Percentiles rank a stretch among this genome's conserved stretches.
Conservation (phyloP, 2,329 filamentous ascomycete species). For the Thielaviopsis ethacetica region DNA sequence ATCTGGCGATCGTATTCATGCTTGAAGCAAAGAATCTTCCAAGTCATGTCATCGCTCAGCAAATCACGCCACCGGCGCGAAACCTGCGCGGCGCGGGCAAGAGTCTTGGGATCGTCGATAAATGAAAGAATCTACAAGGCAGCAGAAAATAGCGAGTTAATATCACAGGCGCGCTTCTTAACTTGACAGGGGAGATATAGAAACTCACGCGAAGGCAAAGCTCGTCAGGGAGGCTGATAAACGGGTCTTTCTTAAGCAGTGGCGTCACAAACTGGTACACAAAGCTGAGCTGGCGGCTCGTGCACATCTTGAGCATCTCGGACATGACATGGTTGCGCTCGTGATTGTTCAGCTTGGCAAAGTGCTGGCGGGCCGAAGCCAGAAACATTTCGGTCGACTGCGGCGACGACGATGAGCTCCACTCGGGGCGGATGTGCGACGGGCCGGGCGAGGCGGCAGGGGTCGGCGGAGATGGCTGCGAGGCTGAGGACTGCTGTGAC, state of each 20-base stretch:
- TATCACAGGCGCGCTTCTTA: too few relatives aligned
- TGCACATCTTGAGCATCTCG: conserved; percentile 83
- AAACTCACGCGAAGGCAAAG: conserved; percentile 61
- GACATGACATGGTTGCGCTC: conserved; percentile 70
- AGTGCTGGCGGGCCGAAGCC: conserved; percentile 62
- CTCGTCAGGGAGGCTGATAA: conserved; percentile 81
- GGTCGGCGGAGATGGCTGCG: conserved; percentile 47
- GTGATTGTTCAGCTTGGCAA: conserved; percentile 57
- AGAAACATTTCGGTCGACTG: conserved; percentile 59
- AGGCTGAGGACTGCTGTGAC: conserved; percentile 32
- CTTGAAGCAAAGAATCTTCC: conserved; percentile 94
- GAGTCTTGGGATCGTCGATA: conserved; percentile 88
- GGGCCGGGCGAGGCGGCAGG: conserved; percentile 50
- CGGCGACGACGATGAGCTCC: conserved; percentile 50
- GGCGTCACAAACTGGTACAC: conserved; percentile 94
- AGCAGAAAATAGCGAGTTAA: background rate
- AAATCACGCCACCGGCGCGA: conserved; percentile 87
- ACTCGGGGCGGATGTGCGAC: conserved; percentile 46
- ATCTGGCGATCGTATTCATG: conserved; percentile 62
- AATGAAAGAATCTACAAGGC: conserved; percentile 77
- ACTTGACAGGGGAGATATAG: conserved; percentile 18
- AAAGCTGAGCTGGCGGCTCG: conserved; percentile 87
- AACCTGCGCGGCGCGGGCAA: conserved; percentile 90
- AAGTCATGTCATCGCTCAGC: conserved; percentile 90
- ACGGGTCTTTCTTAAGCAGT: conserved; percentile 87